Evolutionary conservation across 345 rosid species (phyloP), one percentile per base, ranked within the genome.

Genomic region (Cochlearia excelsa): DNA sequence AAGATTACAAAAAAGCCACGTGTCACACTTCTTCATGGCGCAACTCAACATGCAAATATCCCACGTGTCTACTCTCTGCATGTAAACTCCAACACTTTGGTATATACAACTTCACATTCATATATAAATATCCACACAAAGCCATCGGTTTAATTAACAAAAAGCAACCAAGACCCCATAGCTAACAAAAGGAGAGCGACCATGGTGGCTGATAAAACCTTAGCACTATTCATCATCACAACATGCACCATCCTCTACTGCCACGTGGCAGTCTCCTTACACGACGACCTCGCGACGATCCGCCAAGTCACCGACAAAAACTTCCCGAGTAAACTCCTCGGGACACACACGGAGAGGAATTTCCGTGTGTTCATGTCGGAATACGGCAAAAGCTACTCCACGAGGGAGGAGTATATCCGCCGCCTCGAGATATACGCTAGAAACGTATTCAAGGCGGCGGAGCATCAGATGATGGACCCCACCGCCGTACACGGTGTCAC

Each of bases 381-480:
- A 54, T 78, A 82, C 61, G 80, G 75, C 56, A 88, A 79, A 51
- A 81, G 61, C 31, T 88, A 92, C 76, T 23, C 68, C 26, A 81
- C 77, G 3, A 64, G 74, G 59, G 94, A 72, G 76, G 95, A 92
- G 73, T 81, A 85, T 74, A 9, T 82, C 50, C 84, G 63, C 78
- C 91, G 97, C 16, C 80, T 92, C 7, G 77, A 83, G 5, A 65
- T 92, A 30, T 88, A 86, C 39, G 84, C 86, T 10, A 58, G 56
- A 80, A 92, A 92, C 79, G 33, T 88, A 57, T 59, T 80, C 33
- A 82, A 70, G 66, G 98, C 95, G 1, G 87, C 78, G 0, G 84
- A 88, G 75, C 95, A 92, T 54, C 95, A 92, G 82, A 71, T 70
- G 40, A 51, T 85, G 56, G 94, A 88, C 50, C 94, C 91, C 29